Conservation (phyloP, 441 rosid genomes). For the Pelargonium citronellum region DNA sequence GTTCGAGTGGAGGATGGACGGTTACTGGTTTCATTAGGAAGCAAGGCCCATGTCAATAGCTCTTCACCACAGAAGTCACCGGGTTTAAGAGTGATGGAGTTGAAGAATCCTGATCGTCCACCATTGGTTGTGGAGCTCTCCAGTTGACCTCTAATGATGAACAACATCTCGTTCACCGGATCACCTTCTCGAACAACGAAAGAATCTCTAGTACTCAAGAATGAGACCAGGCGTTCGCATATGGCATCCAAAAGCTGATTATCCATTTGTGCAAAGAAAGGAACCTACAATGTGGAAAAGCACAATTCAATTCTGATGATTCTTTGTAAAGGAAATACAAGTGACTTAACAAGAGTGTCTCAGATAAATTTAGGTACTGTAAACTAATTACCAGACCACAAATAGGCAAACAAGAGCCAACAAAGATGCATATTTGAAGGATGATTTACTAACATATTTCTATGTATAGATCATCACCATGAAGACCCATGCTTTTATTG, state of each 20-base stretch:
- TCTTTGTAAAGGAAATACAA: background rate
- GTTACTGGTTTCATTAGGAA: slow-evolving; percentile 63
- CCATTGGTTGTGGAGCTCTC: slow-evolving; percentile 96
- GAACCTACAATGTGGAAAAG: slow-evolving; percentile 44
- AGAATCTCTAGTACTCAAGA: slow-evolving; percentile 64
- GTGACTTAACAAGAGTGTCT: background rate
- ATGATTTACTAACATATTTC: too few relatives aligned
- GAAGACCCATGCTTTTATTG: too few relatives aligned
- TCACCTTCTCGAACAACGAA: slow-evolving; percentile 88
- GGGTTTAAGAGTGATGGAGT: slow-evolving; percentile 59
- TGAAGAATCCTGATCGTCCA: slow-evolving; percentile 89
- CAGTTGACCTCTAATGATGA: slow-evolving; percentile 71
- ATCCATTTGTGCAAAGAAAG: slow-evolving; percentile 92
- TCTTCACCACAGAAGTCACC: slow-evolving; percentile 93
- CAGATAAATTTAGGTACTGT: too few relatives aligned
- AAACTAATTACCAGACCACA: too few relatives aligned
- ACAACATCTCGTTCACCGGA: slow-evolving; percentile 76
- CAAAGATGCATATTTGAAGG: too few relatives aligned
- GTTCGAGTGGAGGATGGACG: slow-evolving; percentile 88
- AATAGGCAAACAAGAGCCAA: too few relatives aligned
- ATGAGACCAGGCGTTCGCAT: slow-evolving; percentile 72
- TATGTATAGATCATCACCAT: too few relatives aligned
- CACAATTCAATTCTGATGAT: background rate
- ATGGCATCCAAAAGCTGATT: slow-evolving; percentile 86
- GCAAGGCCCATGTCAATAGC: slow-evolving; percentile 82